Evolutionary conservation across 805 yeast genomes (phyloP), one percentile per base, ranked within the genome.

Genomic region (Limtongia smithiae): DNA sequence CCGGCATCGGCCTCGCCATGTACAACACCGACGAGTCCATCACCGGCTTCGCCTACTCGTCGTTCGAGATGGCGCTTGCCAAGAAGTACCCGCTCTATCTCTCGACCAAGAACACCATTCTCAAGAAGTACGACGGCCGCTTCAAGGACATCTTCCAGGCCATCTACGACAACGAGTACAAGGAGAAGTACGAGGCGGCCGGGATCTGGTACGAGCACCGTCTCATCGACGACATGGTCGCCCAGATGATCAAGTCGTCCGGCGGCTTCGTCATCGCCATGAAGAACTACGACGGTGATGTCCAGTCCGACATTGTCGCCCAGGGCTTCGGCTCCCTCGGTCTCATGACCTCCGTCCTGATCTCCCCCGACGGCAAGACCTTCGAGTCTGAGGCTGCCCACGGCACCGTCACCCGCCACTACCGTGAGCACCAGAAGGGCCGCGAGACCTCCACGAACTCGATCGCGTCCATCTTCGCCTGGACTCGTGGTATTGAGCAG

Each of bases 321-420:
- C 97, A 91, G 72, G 97, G 97, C 33, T 91, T 91, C 63, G 97
- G 97, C 33, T 90, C 97, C 17, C 76, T 91, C 59, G 97, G 97
- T 37, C 78, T 91, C 61, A 91, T 91, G 97, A 89, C 97, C 28
- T 91, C 97, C 2, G 95, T 88, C n/a, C 78, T 91, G 61, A 80
- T 89, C 65, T 82, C 97, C n/a, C 94, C 97, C 43, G 97, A 91
- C 69, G 97, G 97, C 22, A 86, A 85, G 74, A 83, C 96, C 12
- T 90, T 87, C 68, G 97, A 91, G 75, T 75, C 89, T 47, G 97
- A 91, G 75, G 97, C 97, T 51, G 97, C 97, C n/a, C 97, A 91
- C 68, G 97, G 97, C 49, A 91, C 97, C 12, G 97, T 91, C 61
- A 91, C 97, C 40, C 85, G 97, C 74, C 97, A 91, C 70, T 91